Evolutionary conservation across 257 asterid species (phyloP), one percentile per base, ranked within the genome.

Genomic region (Solanum chilense): DNA sequence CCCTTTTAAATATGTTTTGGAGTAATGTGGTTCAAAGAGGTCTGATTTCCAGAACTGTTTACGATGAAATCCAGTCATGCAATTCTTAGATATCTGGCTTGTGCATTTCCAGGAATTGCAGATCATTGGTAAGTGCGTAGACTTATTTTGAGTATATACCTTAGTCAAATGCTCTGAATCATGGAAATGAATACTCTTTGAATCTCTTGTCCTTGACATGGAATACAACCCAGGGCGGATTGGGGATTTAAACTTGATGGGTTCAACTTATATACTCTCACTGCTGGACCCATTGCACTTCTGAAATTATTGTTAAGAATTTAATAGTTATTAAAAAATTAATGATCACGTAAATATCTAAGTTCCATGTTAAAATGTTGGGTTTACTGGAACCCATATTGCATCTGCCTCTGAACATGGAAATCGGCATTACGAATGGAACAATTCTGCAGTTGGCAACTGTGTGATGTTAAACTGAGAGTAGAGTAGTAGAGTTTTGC

Each of bases 91-190:
- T 97, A 95, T 89, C 92, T 96, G 90, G 96, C 98, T 62, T 87
- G 82, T 86, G 95, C 91, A n/a, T 96, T 90, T 89, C 98, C 99
- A 11, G 95, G 95, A 91, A 94, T 94, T 87, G 94, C 99, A 77
- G 99, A 95, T 93, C 99, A 97, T 90, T 97, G 99, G 99, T 96
- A 91, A 88, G 98, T 92, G 86, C 83, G 7, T 21, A 82, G 87
- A 33, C 70, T 85, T n/a, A 41, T 76, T 82, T 45, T 7, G 74
- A 5, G 44, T 35, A n/a, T 76, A 29, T 78, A 81, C 69, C 69
- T 49, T 33, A 81, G 14, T 80, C 29, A 47, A 47, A 80, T 80
- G 69, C 83, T 29, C 18, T 81, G 33, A 49, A 49, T 81, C 69
- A 29, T 81, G 69, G 69, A 81, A 49, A 27, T 18, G 44, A 29